These are phyloP conservation scores for Amorphotheca resinae DNA, from an alignment of 495 filamentous ascomycete genomes.

Conservation along the genomic window DNA sequence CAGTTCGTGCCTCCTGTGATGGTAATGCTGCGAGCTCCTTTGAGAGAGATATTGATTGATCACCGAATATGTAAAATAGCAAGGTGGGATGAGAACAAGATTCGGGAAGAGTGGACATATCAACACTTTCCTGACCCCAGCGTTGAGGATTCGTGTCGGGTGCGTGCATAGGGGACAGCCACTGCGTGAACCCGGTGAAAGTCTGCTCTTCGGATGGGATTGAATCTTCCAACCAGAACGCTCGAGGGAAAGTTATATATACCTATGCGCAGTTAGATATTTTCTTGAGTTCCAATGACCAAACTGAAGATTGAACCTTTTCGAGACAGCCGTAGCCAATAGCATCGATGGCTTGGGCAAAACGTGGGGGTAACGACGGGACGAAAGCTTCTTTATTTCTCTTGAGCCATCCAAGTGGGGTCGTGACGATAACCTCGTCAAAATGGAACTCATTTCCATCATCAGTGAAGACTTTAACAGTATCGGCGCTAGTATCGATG, in stretches of 20 bases:
- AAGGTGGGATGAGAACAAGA: conserved; percentile 66
- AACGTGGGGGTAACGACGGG: conserved; percentile 52
- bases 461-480: conserved; percentile 41
- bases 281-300: not conserved
- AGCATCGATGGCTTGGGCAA: conserved; percentile 57
- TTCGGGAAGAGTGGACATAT: conserved; percentile 53
- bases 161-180: conserved; percentile 53
- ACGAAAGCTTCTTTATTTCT: conserved; percentile 55
- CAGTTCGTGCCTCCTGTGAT: conserved; percentile 25
- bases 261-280: conserved; percentile 32
- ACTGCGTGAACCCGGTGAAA: conserved; percentile 50
- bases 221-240: conserved; percentile 38
- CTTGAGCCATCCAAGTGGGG: conserved; percentile 84
- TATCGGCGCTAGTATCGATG: conserved; percentile 30
- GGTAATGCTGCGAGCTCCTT: conserved; percentile 20
- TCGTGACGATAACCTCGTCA: conserved; percentile 77
- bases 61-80: conserved; percentile 83
- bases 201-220: conserved; percentile 15
- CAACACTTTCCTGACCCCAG: conserved; percentile 74
- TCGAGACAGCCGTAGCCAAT: conserved; percentile 84
- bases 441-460: conserved; percentile 44
- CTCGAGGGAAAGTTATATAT: conserved; percentile 71
- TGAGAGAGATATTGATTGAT: conserved; percentile 36
- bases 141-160: conserved; percentile 43
- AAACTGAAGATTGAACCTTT: conserved; percentile 39